Evolutionary conservation across 495 filamentous ascomycete genomes (phyloP).

Genomic region (Penicillium fimorum): DNA sequence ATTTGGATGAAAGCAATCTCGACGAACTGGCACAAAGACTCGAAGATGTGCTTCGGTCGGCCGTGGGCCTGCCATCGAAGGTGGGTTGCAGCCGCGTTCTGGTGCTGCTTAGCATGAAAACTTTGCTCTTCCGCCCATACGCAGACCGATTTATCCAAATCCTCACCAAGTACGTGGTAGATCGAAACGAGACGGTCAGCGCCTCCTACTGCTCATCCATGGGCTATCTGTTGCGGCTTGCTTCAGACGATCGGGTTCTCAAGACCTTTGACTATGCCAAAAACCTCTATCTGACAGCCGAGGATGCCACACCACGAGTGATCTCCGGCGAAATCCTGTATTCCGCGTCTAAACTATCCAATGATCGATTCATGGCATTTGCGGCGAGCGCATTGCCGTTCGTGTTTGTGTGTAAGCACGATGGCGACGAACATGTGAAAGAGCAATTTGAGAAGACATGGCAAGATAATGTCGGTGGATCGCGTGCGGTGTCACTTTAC

Average conservation of each 20-base stretch:
- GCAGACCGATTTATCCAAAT: constrained; percentile 74
- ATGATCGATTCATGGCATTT: constrained; percentile 79
- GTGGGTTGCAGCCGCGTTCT: constrained; percentile 84
- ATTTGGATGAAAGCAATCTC: constrained; percentile 76
- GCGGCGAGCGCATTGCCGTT: constrained; percentile 77
- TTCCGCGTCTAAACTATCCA: constrained; percentile 78
- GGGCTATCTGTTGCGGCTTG: constrained; percentile 79
- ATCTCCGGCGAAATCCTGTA: constrained; percentile 77
- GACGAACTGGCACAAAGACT: constrained; percentile 66
- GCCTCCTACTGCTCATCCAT: constrained; percentile 80
- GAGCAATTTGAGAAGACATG: constrained; percentile 79
- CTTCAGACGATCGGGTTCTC: constrained; percentile 65
- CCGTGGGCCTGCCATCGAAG: constrained; percentile 88
- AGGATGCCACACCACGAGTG: constrained; percentile 69
- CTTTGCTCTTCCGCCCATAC: constrained; percentile 70
- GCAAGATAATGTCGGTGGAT: constrained; percentile 84
- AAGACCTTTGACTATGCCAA: constrained; percentile 64
- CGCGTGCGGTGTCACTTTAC: constrained; percentile 76
- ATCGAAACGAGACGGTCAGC: constrained; percentile 87
- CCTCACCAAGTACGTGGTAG: constrained; percentile 74
- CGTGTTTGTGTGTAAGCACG: constrained; percentile 82
- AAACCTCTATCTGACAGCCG: constrained; percentile 73
- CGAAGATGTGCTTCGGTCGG: constrained; percentile 74
- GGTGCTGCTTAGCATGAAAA: constrained; percentile 78
- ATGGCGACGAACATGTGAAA: constrained; percentile 71